Percentiles rank a stretch among this genome's conserved stretches.
Conservation (phyloP, 805 yeast species). For the Blastobotrys terrestris region DNA sequence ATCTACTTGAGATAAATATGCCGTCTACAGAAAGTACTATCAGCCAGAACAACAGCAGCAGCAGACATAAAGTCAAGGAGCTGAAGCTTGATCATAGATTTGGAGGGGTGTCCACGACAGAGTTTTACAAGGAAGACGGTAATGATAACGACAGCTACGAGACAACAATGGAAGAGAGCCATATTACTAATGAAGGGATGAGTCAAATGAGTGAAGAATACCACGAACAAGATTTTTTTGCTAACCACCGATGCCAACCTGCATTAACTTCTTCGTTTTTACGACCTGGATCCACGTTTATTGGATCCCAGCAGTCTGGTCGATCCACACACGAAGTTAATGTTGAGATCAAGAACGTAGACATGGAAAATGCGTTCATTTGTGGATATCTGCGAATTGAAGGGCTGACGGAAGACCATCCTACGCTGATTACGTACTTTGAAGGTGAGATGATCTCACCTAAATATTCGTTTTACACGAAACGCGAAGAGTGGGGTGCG, state of each 20-base stretch:
- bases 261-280: slow-evolving; percentile 37
- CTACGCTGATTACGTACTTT: slow-evolving; percentile 64
- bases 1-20: neutral
- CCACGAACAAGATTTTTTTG: neutral
- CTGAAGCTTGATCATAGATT: neutral
- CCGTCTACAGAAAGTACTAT: neutral
- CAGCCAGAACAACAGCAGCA: neutral
- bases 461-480: slow-evolving; percentile 53
- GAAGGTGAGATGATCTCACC: slow-evolving; percentile 64
- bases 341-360: slow-evolving; percentile 66
- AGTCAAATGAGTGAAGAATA: neutral
- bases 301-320: slow-evolving; percentile 69
- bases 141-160: neutral
- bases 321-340: slow-evolving; percentile 56
- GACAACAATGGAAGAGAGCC: neutral
- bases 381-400: slow-evolving; percentile 61
- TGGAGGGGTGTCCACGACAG: neutral
- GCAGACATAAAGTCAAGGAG: neutral
- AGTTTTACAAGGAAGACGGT: neutral
- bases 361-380: slow-evolving; percentile 43
- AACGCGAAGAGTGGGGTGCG: slow-evolving; percentile 55
- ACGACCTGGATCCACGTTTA: slow-evolving; percentile 54
- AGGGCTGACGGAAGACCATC: slow-evolving; percentile 53
- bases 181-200: neutral
- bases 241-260: neutral